phyloP scores from a whole-genome alignment of 768 basidiomycete species.

The Kwoniella bestiolae region DNA sequence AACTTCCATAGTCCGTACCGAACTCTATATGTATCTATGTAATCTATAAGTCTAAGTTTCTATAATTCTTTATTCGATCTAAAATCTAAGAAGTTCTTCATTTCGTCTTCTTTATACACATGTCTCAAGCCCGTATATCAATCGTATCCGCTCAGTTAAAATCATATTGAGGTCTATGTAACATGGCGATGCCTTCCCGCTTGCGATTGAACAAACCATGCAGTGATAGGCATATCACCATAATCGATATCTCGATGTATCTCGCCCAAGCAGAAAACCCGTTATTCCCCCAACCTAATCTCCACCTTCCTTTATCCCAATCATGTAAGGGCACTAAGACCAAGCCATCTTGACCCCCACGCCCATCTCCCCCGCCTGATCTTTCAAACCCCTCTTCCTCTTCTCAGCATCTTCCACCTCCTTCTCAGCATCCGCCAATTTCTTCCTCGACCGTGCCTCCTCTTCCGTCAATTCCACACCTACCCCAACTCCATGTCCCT shows the following conservation, averaged over 20 bases:
- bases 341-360: slow-evolving; percentile 37
- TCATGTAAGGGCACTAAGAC: slow-evolving; percentile 13
- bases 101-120: no score
- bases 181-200: background rate
- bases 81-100: slow-evolving; percentile 9
- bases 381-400: slow-evolving; percentile 26
- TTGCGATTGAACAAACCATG: no score
- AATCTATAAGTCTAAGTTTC: no score
- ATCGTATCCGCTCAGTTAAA: no score
- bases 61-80: slow-evolving; percentile 6
- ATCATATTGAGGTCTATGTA: background rate
- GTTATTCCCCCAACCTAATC: no score
- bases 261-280: no score
- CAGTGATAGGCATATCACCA: no score
- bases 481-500: background rate
- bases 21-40: no score
- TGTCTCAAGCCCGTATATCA: no score
- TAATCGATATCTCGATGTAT: no score
- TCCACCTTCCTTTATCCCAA: background rate
- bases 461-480: slow-evolving; percentile 13
- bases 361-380: slow-evolving; percentile 30
- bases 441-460: background rate
- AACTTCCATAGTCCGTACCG: no score
- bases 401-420: slow-evolving; percentile 31
- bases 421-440: background rate